Conservation (phyloP, 2,329 filamentous ascomycete genomes). For the Hymenoscyphus salicellus region DNA sequence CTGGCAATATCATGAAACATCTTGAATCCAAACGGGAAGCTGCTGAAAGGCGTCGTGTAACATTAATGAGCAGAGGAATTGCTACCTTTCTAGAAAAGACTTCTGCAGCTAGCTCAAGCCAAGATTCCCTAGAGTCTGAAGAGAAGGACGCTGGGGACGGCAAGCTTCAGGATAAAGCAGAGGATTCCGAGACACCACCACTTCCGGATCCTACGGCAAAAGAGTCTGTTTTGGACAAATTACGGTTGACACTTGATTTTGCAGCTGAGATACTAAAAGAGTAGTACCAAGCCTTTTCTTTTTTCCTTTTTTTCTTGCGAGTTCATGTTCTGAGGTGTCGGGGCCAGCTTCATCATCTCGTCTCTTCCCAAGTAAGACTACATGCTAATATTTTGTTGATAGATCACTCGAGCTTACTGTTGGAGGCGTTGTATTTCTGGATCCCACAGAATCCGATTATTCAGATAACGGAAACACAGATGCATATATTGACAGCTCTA, state of each 20-base stretch:
- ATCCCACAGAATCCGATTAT: conserved; percentile 25
- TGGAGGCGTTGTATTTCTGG: conserved; percentile 33
- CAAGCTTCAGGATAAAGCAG: not conserved
- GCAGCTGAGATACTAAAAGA: conserved; percentile 32
- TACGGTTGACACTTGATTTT: conserved; percentile 29
- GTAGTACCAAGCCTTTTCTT: conserved; percentile 6
- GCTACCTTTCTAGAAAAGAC: conserved; percentile 50
- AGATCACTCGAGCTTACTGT: conserved; percentile 29
- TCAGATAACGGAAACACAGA: conserved; percentile 18
- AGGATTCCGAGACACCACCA: not conserved
- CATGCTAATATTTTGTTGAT: not conserved
- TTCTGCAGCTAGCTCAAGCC: not conserved
- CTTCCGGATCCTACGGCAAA: not conserved
- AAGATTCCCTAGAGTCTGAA: not conserved
- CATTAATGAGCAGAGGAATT: conserved; percentile 51
- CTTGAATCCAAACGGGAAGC: conserved; percentile 53
- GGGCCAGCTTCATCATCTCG: not conserved
- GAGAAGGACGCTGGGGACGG: not conserved
- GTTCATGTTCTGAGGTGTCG: not conserved
- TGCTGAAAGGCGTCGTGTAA: conserved; percentile 49
- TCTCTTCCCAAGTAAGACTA: not conserved
- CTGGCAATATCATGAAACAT: conserved; percentile 56
- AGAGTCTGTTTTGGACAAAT: conserved; percentile 29
- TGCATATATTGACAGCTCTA: conserved; percentile 15
- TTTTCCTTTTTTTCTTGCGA: not conserved